Evolutionary conservation across 2,329 filamentous ascomycete species (phyloP), one percentile per base, ranked within the genome.

Genomic region (Fusarium guadeloupense): DNA sequence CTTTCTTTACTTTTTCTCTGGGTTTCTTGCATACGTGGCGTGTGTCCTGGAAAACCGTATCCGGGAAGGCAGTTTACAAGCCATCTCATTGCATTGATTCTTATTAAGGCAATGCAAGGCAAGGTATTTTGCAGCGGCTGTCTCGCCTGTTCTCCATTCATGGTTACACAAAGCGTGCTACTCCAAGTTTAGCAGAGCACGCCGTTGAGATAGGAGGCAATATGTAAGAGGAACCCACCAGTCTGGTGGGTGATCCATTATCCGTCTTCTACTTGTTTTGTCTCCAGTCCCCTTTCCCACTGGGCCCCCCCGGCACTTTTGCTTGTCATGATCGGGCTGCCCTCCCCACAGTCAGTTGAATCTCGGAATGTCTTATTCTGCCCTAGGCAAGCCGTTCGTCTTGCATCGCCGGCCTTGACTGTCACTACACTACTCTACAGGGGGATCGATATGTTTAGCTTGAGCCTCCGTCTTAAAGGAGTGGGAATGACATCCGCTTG

Each of bases 121-220:
- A 39, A 40, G 19, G 28, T 30, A 21, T 46, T 57, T 53, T 62
- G 49, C 21, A 60, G 59, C 48, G 59, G 54, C 54, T 63, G 60
- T 56, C 51, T 50, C 55, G 61, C 42, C 33, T 19, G n/a, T 54
- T n/a, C 26, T 50, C 49, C 57, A 57, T 49, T 44, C 42, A 52
- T 60, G 44, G 66, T 54, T 62, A 65, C 66, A 69, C 66, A 65
- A 51, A 63, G 51, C 52, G 51, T 65, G 47, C 64, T 67, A 67
- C 64, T 60, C 64, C 64, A 28, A 57, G 53, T 62, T 51, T 54
- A 59, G 63, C 38, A 54, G 48, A 62, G 34, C 44, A 50, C 31
- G 54, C 34, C 46, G 52, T 60, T 35, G 38, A 43, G 48, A 60
- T 59, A 46, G 44, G 35, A 62, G 46, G 46, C 46, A 49, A 57